Conservation (phyloP, 306 rosid species). For the Hylodesmum podocarpum region DNA sequence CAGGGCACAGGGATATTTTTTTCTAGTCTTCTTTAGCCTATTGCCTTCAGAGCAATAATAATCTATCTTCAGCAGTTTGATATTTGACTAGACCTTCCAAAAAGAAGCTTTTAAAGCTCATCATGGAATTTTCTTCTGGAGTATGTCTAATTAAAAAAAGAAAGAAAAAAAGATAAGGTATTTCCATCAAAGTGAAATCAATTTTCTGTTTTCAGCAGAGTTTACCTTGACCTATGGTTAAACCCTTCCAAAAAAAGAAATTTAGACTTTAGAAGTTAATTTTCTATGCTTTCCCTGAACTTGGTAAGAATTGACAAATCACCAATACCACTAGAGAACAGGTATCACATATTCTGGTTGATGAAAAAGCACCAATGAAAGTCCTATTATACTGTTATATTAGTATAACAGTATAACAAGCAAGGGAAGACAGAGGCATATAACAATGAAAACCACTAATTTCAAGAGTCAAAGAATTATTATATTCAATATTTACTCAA, state of each 20-base stretch:
- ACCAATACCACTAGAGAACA: background rate
- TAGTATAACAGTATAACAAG: too few relatives aligned
- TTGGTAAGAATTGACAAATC: conserved; percentile 17
- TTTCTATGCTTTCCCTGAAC: background rate
- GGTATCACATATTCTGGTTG: background rate
- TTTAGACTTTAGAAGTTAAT: background rate
- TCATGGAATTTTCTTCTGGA: background rate
- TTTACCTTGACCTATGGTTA: background rate
- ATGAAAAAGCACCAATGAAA: background rate
- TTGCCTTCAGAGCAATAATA: background rate
- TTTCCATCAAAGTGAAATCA: background rate
- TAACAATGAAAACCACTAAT: too few relatives aligned
- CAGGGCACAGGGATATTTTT: too few relatives aligned
- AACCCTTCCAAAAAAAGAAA: background rate
- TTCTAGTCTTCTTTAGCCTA: background rate
- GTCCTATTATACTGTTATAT: conserved; percentile 7
- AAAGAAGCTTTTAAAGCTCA: background rate
- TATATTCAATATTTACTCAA: too few relatives aligned
- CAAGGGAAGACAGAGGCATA: too few relatives aligned
- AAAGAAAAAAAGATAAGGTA: too few relatives aligned
- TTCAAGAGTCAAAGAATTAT: too few relatives aligned
- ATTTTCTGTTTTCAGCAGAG: background rate
- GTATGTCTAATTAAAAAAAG: background rate
- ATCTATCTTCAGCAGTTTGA: background rate
- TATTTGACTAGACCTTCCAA: background rate